Base-by-base conservation (phyloP, 176 grass and related monocot species). In the Oryza australiensis region DNA sequence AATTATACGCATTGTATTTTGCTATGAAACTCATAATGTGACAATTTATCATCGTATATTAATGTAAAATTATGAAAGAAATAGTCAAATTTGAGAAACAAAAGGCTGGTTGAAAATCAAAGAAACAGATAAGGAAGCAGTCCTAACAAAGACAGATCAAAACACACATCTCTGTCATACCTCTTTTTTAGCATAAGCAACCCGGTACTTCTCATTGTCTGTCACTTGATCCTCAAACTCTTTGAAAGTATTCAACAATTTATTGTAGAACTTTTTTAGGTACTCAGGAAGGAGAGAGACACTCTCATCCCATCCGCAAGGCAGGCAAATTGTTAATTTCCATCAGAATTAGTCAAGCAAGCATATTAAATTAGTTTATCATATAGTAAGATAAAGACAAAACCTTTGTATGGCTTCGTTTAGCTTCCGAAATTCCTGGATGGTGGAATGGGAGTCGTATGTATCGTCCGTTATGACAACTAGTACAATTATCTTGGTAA, bases 391-490 rank as follows among this genome's bases (percentile, higher is more conserved):
- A 51, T 15, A 3, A 51, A 16, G 2, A 51, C 1, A 16, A 8
- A 15, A 87, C 86, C 86, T 88, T 43, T 83, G 70, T 5, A 88
- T 57, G 6, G 86, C 45, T 74, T 38, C 18, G 7, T 64, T 37
- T 2, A 88, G 22, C 5, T 38, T 74, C 60, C 32, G 16, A 2
- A 24, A 45, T 10, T 88, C 80, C 0, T 88, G 64, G 4, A 83
- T 6, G 40, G 80, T 88, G 14, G 64, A 63, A 83, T 83, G 75
- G 0, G 20, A 20, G 26, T 88, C 86, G 26, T 83, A 83, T 8
- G 46, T 83, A 33, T 88, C 86, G 72, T 88, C 80, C 18, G 83
- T 1, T 3, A 72, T 12, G 2, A 34, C 26, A 32, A n/a, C 12
- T 1, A 83, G 0, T 11, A 3, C 9, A 11, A 76, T 0, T 32